phyloP scores from a whole-genome alignment of 805 yeast species.

The Teunomyces lycoperdinae region DNA sequence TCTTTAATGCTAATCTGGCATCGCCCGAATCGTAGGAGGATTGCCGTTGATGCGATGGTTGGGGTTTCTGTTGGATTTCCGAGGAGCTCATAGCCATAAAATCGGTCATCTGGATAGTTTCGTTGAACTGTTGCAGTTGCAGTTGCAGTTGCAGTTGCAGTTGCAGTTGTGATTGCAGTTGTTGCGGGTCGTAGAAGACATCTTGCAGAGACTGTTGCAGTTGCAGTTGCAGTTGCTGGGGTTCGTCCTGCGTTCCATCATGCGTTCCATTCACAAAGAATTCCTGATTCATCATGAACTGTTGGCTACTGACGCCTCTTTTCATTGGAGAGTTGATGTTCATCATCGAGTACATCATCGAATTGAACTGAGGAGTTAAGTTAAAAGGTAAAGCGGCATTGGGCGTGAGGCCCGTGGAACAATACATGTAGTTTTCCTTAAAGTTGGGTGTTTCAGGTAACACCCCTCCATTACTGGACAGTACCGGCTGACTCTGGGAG shows the following conservation, averaged over 20 bases:
- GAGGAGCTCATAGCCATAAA: conserved; percentile 14
- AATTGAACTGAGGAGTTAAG: conserved; percentile 40
- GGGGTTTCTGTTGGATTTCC: not conserved
- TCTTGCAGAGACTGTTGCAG: conserved; percentile 1
- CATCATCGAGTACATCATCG: conserved; percentile 39
- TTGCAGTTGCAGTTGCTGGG: not conserved
- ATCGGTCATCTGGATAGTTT: conserved; percentile 14
- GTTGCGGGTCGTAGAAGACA: conserved; percentile 4
- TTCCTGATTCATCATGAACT: conserved; percentile 27
- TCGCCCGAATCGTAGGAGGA: conserved; percentile 31
- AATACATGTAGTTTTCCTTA: conserved; percentile 24
- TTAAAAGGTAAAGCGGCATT: conserved; percentile 22
- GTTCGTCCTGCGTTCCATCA: not conserved
- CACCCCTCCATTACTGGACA: conserved; percentile 1
- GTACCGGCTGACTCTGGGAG: conserved; percentile 1
- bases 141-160: conserved; percentile 1
- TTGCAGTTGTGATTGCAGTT: conserved; percentile 4
- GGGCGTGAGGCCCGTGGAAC: conserved; percentile 32
- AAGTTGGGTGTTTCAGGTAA: conserved; percentile 36
- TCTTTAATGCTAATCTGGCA: conserved; percentile 38
- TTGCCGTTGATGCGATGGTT: not conserved
- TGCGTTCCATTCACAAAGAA: conserved; percentile 18
- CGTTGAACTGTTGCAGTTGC: conserved; percentile 3
- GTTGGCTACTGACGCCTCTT: conserved; percentile 13
- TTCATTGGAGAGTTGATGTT: conserved; percentile 29